Percentiles rank a stretch among this genome's conserved stretches.
These are phyloP conservation scores for Halophytophthora batemanensis DNA, from an alignment of 352 stramenopile species.

Conservation along the genomic window DNA sequence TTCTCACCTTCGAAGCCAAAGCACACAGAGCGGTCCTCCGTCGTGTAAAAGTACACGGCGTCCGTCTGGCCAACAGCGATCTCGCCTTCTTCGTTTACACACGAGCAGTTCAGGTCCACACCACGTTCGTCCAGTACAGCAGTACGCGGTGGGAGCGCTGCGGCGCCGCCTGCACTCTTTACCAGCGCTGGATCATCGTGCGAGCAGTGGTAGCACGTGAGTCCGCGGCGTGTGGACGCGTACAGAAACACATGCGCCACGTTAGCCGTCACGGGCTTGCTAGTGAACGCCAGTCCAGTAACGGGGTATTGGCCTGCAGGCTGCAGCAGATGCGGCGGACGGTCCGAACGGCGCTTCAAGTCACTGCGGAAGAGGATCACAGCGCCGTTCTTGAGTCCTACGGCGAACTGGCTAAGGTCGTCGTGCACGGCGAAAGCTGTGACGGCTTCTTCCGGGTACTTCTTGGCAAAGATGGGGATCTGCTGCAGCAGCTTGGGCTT, in stretches of 20 bases:
- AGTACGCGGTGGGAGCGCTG: constrained; percentile 61
- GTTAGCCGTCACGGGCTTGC: constrained; percentile 65
- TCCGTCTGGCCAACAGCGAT: constrained; percentile 82
- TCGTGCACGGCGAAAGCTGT: constrained; percentile 85
- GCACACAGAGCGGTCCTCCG: constrained; percentile 83
- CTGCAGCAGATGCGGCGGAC: constrained; percentile 67
- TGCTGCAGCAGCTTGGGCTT: constrained; percentile 84
- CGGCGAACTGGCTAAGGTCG: constrained; percentile 76
- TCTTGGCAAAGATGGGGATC: constrained; percentile 85
- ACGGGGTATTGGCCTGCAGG: constrained; percentile 78
- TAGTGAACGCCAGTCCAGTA: constrained; percentile 74
- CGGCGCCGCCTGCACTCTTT: constrained; percentile 60
- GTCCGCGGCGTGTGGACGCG: constrained; percentile 67
- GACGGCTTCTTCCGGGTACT: constrained; percentile 85
- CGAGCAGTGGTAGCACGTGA: constrained; percentile 84
- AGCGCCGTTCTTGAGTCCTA: constrained; percentile 79
- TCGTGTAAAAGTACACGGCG: constrained; percentile 89
- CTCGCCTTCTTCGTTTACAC: constrained; percentile 83
- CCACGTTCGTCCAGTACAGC: constrained; percentile 80
- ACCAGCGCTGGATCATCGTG: constrained; percentile 77
- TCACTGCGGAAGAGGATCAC: constrained; percentile 83
- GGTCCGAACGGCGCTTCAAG: constrained; percentile 71
- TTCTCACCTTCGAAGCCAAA: constrained; percentile 89
- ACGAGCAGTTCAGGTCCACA: constrained; percentile 77
- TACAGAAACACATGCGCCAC: constrained; percentile 76